These are phyloP conservation scores for Juglanconis sp. DNA, from an alignment of 2,329 filamentous ascomycete genomes.

Conservation along the genomic window DNA sequence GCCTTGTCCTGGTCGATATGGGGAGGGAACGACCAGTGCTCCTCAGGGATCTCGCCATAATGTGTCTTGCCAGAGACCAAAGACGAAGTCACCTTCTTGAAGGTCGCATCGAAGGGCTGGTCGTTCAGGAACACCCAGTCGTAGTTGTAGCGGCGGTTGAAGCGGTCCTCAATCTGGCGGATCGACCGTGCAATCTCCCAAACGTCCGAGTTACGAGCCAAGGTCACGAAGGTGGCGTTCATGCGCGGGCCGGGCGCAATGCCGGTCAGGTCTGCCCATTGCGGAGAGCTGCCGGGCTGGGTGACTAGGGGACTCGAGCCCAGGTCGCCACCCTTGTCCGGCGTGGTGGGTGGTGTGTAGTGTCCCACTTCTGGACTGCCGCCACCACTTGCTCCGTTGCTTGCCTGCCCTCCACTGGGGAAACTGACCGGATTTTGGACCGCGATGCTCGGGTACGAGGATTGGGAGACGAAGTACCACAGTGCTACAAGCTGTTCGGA, in stretches of 20 bases:
- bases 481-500: constrained; percentile 58
- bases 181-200: constrained; percentile 98
- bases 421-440: constrained; percentile 44
- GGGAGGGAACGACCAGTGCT: constrained; percentile 96
- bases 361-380: constrained; percentile 2
- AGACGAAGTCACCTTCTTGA: constrained; percentile 86
- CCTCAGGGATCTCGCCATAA: constrained; percentile 83
- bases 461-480: constrained; percentile 74
- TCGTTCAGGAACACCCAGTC: constrained; percentile 99
- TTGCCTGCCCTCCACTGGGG: constrained; percentile 25
- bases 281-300: constrained; percentile 45
- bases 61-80: constrained; percentile 90
- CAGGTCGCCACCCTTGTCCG: constrained; percentile 25
- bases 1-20: constrained; percentile 97
- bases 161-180: constrained; percentile 93
- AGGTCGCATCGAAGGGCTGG: constrained; percentile 85
- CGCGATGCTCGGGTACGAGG: constrained; percentile 44
- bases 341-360: constrained; percentile 20
- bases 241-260: constrained; percentile 69
- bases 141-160: constrained; percentile 95
- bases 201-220: constrained; percentile 87
- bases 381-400: constrained; percentile 12
- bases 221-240: constrained; percentile 96
- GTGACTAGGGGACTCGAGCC: constrained; percentile 48
- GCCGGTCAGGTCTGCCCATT: constrained; percentile 49